Conservation (phyloP, 2,329 filamentous ascomycete genomes). For the Colletotrichum phormii region DNA sequence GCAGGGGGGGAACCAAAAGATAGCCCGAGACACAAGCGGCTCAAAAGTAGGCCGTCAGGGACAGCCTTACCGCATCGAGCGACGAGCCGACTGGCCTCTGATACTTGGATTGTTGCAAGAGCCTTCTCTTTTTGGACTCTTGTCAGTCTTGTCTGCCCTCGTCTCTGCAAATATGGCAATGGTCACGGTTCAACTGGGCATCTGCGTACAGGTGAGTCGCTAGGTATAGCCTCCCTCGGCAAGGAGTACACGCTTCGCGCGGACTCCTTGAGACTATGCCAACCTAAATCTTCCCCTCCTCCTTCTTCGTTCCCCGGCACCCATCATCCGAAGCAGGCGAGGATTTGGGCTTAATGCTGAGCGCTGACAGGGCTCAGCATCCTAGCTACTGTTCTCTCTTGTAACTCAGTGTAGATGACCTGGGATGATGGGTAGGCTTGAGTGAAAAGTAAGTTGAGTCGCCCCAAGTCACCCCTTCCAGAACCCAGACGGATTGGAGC, state of each 20-base stretch:
- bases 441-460: not conserved
- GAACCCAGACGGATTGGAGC: too few relatives aligned
- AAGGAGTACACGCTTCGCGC: constrained; percentile 9
- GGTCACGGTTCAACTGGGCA: not conserved
- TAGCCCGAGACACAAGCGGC: constrained; percentile 18
- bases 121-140: not conserved
- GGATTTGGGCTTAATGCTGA: not conserved
- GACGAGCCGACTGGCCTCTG: constrained; percentile 20
- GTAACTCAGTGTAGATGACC: not conserved
- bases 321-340: constrained; percentile 8
- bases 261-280: constrained; percentile 9
- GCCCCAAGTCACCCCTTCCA: too few relatives aligned
- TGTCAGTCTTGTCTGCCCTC: not conserved
- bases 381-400: not conserved
- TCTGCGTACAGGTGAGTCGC: too few relatives aligned
- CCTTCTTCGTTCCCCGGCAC: not conserved
- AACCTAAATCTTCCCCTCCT: not conserved
- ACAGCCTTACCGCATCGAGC: constrained; percentile 20
- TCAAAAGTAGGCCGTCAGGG: constrained; percentile 25
- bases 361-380: constrained; percentile 6
- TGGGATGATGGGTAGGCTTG: not conserved
- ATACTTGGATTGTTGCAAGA: constrained; percentile 29
- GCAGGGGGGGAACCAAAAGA: not conserved
- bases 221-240: not conserved
- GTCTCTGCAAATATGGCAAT: not conserved